phyloP scores from a whole-genome alignment of 106 monocot genomes.

The Xerophyta viscosa region DNA sequence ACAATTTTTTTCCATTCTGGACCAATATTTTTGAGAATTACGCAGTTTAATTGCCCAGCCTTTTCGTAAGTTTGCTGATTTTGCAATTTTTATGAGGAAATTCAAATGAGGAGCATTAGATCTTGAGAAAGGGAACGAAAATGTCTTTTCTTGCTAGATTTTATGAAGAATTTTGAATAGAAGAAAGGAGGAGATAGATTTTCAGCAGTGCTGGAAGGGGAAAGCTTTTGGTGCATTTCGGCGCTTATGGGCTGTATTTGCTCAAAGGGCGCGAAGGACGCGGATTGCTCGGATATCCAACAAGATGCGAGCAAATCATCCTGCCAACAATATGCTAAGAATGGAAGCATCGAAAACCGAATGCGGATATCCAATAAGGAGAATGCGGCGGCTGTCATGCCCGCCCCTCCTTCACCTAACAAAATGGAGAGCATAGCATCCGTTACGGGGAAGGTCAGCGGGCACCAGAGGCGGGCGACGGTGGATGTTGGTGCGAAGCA shows the following conservation, averaged over 20 bases:
- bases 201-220: not conserved
- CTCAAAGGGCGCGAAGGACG: constrained; percentile 22
- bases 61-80: too few species aligned
- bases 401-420: not conserved
- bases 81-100: too few species aligned
- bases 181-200: not conserved
- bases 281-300: constrained; percentile 2
- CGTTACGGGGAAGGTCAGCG: not conserved
- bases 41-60: too few species aligned
- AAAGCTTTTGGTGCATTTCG: not conserved
- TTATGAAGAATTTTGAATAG: too few species aligned
- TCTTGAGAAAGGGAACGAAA: too few species aligned
- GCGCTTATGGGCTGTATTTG: constrained; percentile 43
- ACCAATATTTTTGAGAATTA: too few species aligned
- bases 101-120: too few species aligned
- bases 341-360: too few species aligned
- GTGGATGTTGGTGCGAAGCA: constrained; percentile 1
- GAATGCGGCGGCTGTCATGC: not conserved
- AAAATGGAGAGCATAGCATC: constrained; percentile 7
- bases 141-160: too few species aligned
- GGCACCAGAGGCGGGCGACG: constrained; percentile 12
- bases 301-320: not conserved
- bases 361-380: too few species aligned
- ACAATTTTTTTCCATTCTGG: too few species aligned
- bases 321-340: too few species aligned